Conservation (phyloP, 2,329 filamentous ascomycete genomes). For the Neofusicoccum ribis region DNA sequence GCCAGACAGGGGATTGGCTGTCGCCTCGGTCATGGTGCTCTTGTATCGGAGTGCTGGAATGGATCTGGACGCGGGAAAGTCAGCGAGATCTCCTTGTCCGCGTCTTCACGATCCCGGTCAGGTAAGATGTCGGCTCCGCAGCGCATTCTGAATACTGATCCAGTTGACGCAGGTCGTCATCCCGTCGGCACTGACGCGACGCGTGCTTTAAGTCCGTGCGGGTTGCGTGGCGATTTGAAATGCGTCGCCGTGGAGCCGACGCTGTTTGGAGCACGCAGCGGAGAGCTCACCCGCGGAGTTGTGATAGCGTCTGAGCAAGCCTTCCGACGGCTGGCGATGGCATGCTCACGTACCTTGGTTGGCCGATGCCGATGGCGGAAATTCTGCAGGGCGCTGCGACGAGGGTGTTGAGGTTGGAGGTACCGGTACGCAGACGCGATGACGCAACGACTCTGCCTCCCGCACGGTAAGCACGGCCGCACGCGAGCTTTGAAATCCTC, state of each 20-base stretch:
- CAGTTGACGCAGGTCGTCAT: neutral
- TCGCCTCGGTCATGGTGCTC: slow-evolving; percentile 43
- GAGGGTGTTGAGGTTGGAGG: neutral
- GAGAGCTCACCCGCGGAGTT: slow-evolving; percentile 3
- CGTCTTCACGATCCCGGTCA: neutral
- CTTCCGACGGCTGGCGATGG: neutral
- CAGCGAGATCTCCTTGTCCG: neutral
- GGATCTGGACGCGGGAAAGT: neutral
- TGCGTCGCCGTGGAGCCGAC: no score
- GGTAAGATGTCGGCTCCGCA: neutral
- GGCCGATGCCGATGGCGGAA: neutral
- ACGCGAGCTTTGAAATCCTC: neutral
- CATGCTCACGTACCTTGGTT: slow-evolving; percentile 3
- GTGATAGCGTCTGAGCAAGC: neutral
- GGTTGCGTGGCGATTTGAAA: neutral
- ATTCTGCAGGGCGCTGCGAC: neutral
- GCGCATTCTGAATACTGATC: no score
- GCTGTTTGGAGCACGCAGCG: neutral
- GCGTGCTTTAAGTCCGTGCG: neutral
- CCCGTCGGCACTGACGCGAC: neutral
- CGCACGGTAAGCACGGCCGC: neutral
- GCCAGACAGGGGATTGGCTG: slow-evolving; percentile 47
- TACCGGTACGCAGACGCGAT: neutral
- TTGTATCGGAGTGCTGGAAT: neutral
- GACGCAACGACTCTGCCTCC: slow-evolving; percentile 8